Base-by-base conservation (phyloP, 345 rosid species). In the Noccaea caerulescens region DNA sequence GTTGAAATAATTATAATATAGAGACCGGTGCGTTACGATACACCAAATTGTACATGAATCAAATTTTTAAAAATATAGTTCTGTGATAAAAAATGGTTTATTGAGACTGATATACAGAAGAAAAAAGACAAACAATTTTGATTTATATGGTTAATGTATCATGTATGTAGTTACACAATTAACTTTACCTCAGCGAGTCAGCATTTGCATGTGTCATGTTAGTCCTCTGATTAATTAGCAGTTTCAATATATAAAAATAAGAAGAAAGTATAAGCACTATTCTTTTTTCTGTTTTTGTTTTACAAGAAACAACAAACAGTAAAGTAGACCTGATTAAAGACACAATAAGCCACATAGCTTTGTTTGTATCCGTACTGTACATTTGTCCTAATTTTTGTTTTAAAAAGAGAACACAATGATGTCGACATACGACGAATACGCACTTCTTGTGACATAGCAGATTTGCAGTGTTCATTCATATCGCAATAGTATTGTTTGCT, bases 41-140 rank as follows among this genome's bases (percentile, higher is more conserved):
- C 60, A 65, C 60, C 59, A 65, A 47, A 73, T 18, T 57, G 66
- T 73, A 66, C 67, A 67, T 50, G 67, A 49, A 49, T 57, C 47
- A 32, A 39, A 38, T 72, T 43, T 56, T 30, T 10, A 2, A 16
- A 56, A 50, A 43, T 66, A 33, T 74, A 49, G 39, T 58, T 36
- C 6, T 38, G 42, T 72, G 65, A 23, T 44, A 44, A 44, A 10
- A 63, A 63, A 9, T 46, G 9, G 38, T 18, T 62, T 71, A 62
- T n/a, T 50, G 66, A 9, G 36, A 58, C 52, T 51, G 58, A 27
- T 59, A 50, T 38, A 30, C 59, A 50, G 23, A 13, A 42, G 23
- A 27, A 27, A 27, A 43, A 7, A 33, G 60, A 67, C 52, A 67
- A 42, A 59, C 36, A 7, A 30, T 3, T n/a, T 50, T 27, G 7